Evolutionary conservation across 108 stramenopile genomes (phyloP).

Genomic region (Cyclostephanos tholiformis): DNA sequence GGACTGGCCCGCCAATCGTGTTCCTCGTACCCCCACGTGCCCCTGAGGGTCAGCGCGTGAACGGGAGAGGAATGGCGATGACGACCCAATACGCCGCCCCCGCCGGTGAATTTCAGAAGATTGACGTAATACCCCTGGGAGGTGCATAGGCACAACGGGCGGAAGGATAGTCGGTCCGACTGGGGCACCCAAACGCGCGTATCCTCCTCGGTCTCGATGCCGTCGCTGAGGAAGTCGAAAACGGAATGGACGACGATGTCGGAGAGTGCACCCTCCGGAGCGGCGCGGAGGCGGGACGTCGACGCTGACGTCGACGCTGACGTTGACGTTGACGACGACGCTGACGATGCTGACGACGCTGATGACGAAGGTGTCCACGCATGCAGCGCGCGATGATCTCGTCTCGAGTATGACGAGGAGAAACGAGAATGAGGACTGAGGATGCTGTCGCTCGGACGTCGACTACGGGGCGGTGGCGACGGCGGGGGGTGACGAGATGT

Average conservation of each 20-base stretch:
- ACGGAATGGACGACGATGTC: constrained; percentile 75
- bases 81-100: constrained; percentile 71
- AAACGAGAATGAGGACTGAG: too few species aligned
- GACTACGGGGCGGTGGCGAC: too few species aligned
- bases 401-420: too few species aligned
- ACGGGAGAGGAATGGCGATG: constrained; percentile 81
- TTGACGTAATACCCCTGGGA: constrained; percentile 82
- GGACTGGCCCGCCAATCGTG: constrained; percentile 74
- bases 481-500: too few species aligned
- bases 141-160: constrained; percentile 75
- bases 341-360: not conserved
- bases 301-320: not conserved
- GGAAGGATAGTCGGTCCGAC: constrained; percentile 72
- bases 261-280: constrained; percentile 57
- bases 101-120: constrained; percentile 64
- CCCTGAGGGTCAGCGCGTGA: constrained; percentile 74
- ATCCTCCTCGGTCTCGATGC: constrained; percentile 45
- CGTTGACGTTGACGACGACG: not conserved
- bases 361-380: too few species aligned
- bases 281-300: constrained; percentile 25
- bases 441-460: too few species aligned
- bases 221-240: constrained; percentile 28
- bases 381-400: too few species aligned
- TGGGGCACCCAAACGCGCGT: constrained; percentile 76
- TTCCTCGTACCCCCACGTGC: constrained; percentile 73